Base-by-base conservation (phyloP, 2,329 filamentous ascomycete species). In the Colletotrichum melonis region DNA sequence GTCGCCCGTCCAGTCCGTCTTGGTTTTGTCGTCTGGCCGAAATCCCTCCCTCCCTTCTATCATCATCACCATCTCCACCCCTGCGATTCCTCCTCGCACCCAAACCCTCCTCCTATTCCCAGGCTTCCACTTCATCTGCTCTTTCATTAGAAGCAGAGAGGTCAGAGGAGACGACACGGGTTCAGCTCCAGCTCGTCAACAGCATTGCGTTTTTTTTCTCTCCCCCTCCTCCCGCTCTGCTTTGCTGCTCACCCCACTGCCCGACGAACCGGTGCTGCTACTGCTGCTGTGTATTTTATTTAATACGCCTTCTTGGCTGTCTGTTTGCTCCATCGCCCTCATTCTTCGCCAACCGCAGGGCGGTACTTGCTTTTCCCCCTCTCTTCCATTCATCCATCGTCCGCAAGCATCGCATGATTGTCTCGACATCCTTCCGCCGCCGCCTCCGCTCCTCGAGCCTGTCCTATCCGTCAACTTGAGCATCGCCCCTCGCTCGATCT, bases 101-200 rank as follows among this genome's bases (percentile, higher is more conserved):
- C 73, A 56, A 73, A 69, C 38, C 63, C 68, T 74, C 69, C 57
- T 72, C 69, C 63, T 63, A 64, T 72, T 63, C 68, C 63, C 52
- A 73, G 71, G 52, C 60, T 71, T 60, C 55, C 46, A 56, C 70
- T 69, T 73, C 74, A 54, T 74, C 74, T 75, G 74, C 74, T 72
- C 74, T 75, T 75, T 75, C 72, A 74, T 68, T 75, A 75, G 74
- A 74, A 68, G 74, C 74, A 75, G 74, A 72, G 67, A 74, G 67
- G 59, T 68, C 58, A 28, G 72, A 72, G 64, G 74, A 69, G 69
- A 74, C 68, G 56, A 74, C 38, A 32, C 66, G 70, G 56, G 71
- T 57, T 63, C 35, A 30, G 70, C 67, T 62, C 46, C 38, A 49
- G 67, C 60, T 59, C 32, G 56, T 71, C 60, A 28, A 60, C 28